These are phyloP conservation scores for Phialophora expanda DNA, from an alignment of 2,329 filamentous ascomycete species.

Conservation along the genomic window DNA sequence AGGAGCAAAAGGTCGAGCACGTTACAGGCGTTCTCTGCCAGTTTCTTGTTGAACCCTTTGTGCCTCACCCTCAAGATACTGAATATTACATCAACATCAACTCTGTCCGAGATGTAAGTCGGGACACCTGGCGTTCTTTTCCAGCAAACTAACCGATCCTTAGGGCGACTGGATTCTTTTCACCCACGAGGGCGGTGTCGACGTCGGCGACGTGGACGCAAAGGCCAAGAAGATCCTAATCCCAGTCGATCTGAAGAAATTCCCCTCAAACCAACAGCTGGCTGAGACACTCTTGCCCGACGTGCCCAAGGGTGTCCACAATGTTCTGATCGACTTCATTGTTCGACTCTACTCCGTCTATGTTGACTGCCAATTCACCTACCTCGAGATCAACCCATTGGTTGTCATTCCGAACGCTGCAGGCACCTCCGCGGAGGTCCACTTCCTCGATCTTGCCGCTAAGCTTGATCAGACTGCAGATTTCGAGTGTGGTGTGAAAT, in stretches of 20 bases:
- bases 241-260: conserved; percentile 91
- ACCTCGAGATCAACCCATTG: conserved; percentile 99
- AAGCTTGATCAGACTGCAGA: conserved; percentile 99
- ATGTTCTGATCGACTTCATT: conserved; percentile 99
- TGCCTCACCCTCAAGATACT: conserved; percentile 90
- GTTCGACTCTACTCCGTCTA: conserved; percentile 97
- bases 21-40: conserved; percentile 86
- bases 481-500: conserved; percentile 99
- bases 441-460: conserved; percentile 98
- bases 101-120: conserved; percentile 96
- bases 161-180: conserved; percentile 99
- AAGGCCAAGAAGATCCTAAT: conserved; percentile 99
- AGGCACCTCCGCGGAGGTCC: conserved; percentile 87
- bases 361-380: conserved; percentile 99
- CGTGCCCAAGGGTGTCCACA: conserved; percentile 93
- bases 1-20: conserved; percentile 91
- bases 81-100: conserved; percentile 99
- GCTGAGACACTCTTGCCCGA: conserved; percentile 84
- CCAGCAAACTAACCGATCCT: conserved; percentile 29
- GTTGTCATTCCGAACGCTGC: conserved; percentile 96
- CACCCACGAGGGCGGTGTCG: conserved; percentile 98
- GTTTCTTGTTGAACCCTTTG: conserved; percentile 98
- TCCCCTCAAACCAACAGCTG: conserved; percentile 95
- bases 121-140: conserved; percentile 24
- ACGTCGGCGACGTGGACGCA: conserved; percentile 97